Conservation (phyloP, 805 yeast genomes). For the Barnettozyma populi region DNA sequence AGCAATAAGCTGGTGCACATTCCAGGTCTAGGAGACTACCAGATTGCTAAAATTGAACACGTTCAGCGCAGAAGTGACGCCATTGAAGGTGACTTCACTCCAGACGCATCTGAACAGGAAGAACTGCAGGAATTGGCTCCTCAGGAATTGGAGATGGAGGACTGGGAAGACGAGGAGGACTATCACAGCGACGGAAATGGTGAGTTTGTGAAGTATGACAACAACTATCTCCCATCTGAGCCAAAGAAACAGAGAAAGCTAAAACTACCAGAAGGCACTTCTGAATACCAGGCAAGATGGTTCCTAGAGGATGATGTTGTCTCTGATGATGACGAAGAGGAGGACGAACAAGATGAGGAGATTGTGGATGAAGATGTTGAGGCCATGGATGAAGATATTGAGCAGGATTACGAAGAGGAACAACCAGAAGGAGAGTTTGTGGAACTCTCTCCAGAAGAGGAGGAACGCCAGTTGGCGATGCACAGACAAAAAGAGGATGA, state of each 20-base stretch:
- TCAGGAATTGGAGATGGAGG: constrained; percentile 44
- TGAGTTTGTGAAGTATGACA: constrained; percentile 36
- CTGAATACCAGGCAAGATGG: constrained; percentile 81
- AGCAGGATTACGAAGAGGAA: constrained; percentile 25
- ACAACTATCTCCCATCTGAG: constrained; percentile 32
- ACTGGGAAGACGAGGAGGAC: constrained; percentile 32
- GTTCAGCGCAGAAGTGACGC: constrained; percentile 28
- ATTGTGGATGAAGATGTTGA: constrained; percentile 26
- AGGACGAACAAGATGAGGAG: constrained; percentile 18
- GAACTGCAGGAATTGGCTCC: constrained; percentile 56
- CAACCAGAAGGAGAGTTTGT: constrained; percentile 50
- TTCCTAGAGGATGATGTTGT: constrained; percentile 49
- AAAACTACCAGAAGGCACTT: constrained; percentile 67
- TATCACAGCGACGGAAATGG: constrained; percentile 24
- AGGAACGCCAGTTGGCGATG: constrained; percentile 64
- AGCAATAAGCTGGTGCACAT: constrained; percentile 76
- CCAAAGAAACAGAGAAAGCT: constrained; percentile 30
- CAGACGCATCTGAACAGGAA: constrained; percentile 42
- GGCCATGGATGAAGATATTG: constrained; percentile 27
- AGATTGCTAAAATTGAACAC: constrained; percentile 61
- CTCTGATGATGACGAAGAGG: constrained; percentile 20
- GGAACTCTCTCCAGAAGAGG: constrained; percentile 79
- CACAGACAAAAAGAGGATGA: constrained; percentile 70
- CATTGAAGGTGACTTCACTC: constrained; percentile 22
- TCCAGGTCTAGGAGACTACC: constrained; percentile 88